Percentiles rank a stretch among this genome's conserved stretches.
Conservation (phyloP, 2,329 filamentous ascomycete genomes). For the Scorias spongiosa region DNA sequence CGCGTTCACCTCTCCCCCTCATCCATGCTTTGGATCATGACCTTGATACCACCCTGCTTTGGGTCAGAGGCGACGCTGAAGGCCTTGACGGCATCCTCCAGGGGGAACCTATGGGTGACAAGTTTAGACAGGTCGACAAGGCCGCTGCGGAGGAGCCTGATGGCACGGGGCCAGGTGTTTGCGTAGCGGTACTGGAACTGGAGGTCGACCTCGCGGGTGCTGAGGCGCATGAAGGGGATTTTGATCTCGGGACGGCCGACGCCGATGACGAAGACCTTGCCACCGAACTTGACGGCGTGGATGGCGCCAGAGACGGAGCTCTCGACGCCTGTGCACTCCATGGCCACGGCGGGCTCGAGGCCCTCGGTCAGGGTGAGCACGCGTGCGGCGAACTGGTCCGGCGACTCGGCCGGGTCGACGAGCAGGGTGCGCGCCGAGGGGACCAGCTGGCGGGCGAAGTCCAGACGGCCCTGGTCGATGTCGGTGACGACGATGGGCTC, state of each 20-base stretch:
- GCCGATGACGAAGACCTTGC: constrained; percentile 92
- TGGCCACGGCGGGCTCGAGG: constrained; percentile 62
- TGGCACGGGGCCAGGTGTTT: constrained; percentile 93
- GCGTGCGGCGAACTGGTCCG: constrained; percentile 55
- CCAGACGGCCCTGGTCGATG: constrained; percentile 72
- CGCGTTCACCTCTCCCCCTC: constrained; percentile 14
- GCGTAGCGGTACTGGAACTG: constrained; percentile 94
- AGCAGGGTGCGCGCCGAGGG: constrained; percentile 69
- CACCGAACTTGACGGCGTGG: constrained; percentile 84
- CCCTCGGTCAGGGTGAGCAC: constrained; percentile 60
- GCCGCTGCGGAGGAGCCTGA: constrained; percentile 70
- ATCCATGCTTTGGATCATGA: constrained; percentile 65
- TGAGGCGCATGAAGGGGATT: constrained; percentile 88
- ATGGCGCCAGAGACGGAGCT: constrained; percentile 74
- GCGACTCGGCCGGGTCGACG: constrained; percentile 45
- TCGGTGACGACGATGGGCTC: constrained; percentile 88
- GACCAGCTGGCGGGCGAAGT: constrained; percentile 71
- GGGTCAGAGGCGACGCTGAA: constrained; percentile 81
- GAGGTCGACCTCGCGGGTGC: constrained; percentile 80
- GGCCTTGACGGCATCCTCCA: constrained; percentile 78
- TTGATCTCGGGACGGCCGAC: constrained; percentile 92
- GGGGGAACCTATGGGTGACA: constrained; percentile 71
- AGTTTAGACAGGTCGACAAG: constrained; percentile 67
- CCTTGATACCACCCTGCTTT: constrained; percentile 92
- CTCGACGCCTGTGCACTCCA: constrained; percentile 94